These are phyloP conservation scores for Ceratocystis destructans DNA, from an alignment of 2,329 filamentous ascomycete genomes.

Conservation along the genomic window DNA sequence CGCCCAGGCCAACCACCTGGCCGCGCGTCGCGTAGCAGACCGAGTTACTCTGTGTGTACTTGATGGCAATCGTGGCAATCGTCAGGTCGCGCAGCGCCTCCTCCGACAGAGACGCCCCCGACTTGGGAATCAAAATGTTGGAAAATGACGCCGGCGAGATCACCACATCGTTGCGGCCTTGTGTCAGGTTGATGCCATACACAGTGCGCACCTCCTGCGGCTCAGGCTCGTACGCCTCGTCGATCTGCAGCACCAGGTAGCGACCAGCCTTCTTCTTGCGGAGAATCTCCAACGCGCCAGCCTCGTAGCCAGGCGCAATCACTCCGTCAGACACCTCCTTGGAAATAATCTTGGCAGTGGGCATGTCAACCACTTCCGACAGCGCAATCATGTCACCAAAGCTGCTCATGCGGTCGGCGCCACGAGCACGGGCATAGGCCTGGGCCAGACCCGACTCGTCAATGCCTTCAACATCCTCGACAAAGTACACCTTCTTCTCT, in stretches of 20 bases:
- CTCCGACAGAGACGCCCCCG: constrained; percentile 57
- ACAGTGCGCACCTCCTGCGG: constrained; percentile 75
- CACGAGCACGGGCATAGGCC: constrained; percentile 88
- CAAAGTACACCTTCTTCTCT: constrained; percentile 97
- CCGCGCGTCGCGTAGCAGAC: constrained; percentile 94
- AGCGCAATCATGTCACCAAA: constrained; percentile 95
- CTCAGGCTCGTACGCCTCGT: constrained; percentile 68
- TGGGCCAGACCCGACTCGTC: constrained; percentile 77
- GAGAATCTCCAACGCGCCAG: constrained; percentile 76
- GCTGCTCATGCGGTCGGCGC: constrained; percentile 95
- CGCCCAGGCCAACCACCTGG: constrained; percentile 85
- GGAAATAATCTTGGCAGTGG: constrained; percentile 93
- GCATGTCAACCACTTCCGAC: constrained; percentile 76
- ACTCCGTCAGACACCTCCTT: constrained; percentile 97
- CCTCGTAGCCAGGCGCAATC: constrained; percentile 75
- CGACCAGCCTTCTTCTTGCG: constrained; percentile 97
- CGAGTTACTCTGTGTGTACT: constrained; percentile 98
- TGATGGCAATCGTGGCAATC: constrained; percentile 89
- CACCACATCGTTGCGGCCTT: constrained; percentile 83
- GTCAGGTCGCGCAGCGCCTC: constrained; percentile 77
- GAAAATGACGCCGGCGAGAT: constrained; percentile 78
- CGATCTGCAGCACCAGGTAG: constrained; percentile 92
- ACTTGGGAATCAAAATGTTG: constrained; percentile 76
- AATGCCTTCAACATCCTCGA: constrained; percentile 83
- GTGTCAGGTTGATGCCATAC: constrained; percentile 75